Percentiles rank a stretch among this genome's conserved stretches.
These are phyloP conservation scores for Kwoniella mangroviensis DNA, from an alignment of 768 basidiomycete species.

Conservation along the genomic window DNA sequence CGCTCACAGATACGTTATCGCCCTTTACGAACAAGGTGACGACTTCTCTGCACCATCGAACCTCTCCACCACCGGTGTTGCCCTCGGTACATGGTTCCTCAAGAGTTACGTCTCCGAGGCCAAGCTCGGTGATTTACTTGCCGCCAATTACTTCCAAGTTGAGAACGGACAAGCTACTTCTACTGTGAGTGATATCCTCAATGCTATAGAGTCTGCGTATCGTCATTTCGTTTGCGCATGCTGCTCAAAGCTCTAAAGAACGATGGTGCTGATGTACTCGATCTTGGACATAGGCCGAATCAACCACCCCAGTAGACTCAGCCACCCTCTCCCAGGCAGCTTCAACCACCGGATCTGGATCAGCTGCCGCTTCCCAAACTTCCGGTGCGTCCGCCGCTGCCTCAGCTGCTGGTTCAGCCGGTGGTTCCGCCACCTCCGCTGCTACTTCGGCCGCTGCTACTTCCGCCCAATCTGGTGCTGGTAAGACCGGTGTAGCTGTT, in stretches of 20 bases:
- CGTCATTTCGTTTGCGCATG: no score
- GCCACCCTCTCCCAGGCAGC: conserved; percentile 63
- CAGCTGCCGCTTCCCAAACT: conserved; percentile 26
- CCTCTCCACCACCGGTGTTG: conserved; percentile 63
- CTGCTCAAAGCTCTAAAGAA: no score
- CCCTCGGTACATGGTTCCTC: conserved; percentile 67
- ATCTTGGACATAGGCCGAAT: conserved; percentile 19
- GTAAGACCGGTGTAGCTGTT: conserved; percentile 27
- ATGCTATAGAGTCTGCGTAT: not conserved
- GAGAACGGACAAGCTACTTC: conserved; percentile 69
- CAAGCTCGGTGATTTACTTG: conserved; percentile 67
- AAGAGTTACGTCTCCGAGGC: conserved; percentile 65
- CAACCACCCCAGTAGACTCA: conserved; percentile 71
- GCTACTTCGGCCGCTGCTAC: conserved; percentile 26
- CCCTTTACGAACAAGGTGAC: conserved; percentile 69
- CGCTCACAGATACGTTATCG: conserved; percentile 67
- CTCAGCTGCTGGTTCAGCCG: conserved; percentile 33
- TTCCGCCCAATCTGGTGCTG: conserved; percentile 28
- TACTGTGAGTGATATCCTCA: conserved; percentile 57
- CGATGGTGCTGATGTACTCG: not conserved
- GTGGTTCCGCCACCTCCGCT: conserved; percentile 27
- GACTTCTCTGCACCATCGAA: conserved; percentile 68
- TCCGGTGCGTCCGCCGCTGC: conserved; percentile 17
- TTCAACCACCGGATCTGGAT: conserved; percentile 31
- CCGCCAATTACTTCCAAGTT: conserved; percentile 75